phyloP scores from a whole-genome alignment of 2,329 filamentous ascomycete genomes.

The Leptographium galeiforme region DNA sequence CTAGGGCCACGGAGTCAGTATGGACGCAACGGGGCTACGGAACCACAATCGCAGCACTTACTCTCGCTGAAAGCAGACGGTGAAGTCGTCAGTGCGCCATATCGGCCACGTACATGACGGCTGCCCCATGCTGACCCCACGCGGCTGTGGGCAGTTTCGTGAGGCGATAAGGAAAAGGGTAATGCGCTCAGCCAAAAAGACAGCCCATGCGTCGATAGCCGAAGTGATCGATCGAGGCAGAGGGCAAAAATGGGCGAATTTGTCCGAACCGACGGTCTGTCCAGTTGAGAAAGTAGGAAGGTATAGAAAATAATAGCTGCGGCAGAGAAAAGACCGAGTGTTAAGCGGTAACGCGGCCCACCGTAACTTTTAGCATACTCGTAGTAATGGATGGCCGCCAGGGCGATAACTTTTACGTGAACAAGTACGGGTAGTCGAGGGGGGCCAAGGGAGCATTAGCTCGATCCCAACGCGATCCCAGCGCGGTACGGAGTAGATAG shows the following conservation, averaged over 20 bases:
- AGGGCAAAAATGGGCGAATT: background rate
- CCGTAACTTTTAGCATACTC: background rate
- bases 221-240: background rate
- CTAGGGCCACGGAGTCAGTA: constrained; percentile 26
- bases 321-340: background rate
- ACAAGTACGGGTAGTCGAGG: background rate
- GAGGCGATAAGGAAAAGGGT: background rate
- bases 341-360: background rate
- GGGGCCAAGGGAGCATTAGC: background rate
- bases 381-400: background rate
- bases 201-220: background rate
- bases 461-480: background rate
- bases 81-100: constrained; percentile 53
- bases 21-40: background rate
- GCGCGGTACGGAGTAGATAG: background rate
- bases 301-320: background rate
- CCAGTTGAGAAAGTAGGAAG: background rate
- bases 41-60: constrained; percentile 28
- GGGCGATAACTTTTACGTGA: background rate
- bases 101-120: constrained; percentile 43
- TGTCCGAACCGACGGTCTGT: background rate
- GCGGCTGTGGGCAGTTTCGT: constrained; percentile 1
- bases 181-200: background rate
- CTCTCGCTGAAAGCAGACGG: constrained; percentile 52
- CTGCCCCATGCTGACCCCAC: constrained; percentile 28